Evolutionary conservation across 768 basidiomycete species (phyloP).

Genomic region (Suillus hirtellus): DNA sequence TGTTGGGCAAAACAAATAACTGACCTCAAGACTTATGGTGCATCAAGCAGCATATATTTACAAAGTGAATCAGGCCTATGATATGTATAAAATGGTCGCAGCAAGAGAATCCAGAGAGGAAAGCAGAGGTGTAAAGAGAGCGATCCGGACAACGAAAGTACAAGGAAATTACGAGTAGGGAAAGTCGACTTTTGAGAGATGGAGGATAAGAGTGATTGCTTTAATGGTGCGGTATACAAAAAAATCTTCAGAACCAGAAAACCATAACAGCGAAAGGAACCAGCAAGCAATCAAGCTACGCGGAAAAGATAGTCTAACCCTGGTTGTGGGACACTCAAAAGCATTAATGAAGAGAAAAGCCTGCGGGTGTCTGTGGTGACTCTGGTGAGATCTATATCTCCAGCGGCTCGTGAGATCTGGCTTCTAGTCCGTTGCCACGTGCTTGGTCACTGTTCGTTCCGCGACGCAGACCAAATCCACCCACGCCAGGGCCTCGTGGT

Average conservation of each 20-base stretch:
- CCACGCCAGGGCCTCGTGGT: conserved; percentile 78
- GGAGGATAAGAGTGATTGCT: conserved; percentile 1
- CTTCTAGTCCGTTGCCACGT: conserved; percentile 71
- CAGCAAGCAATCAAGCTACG: conserved; percentile 3
- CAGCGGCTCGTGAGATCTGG: conserved; percentile 83
- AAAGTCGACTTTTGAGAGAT: conserved; percentile 8
- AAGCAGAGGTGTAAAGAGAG: conserved; percentile 17
- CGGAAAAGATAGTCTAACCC: conserved; percentile 15
- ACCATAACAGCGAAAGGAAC: neutral
- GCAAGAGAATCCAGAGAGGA: conserved; percentile 13
- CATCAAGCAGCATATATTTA: conserved; percentile 28
- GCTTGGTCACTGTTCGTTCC: conserved; percentile 41
- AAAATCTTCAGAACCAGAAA: neutral
- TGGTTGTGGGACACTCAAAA: conserved; percentile 19
- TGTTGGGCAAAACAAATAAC: conserved; percentile 10
- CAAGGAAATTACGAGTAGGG: conserved; percentile 10
- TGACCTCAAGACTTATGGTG: conserved; percentile 12
- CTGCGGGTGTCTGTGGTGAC: neutral
- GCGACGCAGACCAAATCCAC: conserved; percentile 69
- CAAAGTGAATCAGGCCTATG: conserved; percentile 24
- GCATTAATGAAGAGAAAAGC: neutral
- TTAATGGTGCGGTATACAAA: conserved; percentile 9
- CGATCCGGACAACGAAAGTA: conserved; percentile 9
- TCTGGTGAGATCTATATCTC: conserved; percentile 56
- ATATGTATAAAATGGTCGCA: conserved; percentile 21